Evolutionary conservation across 2,329 filamentous ascomycete genomes (phyloP), one percentile per base, ranked within the genome.

Genomic region (Emericellopsis atlantica): DNA sequence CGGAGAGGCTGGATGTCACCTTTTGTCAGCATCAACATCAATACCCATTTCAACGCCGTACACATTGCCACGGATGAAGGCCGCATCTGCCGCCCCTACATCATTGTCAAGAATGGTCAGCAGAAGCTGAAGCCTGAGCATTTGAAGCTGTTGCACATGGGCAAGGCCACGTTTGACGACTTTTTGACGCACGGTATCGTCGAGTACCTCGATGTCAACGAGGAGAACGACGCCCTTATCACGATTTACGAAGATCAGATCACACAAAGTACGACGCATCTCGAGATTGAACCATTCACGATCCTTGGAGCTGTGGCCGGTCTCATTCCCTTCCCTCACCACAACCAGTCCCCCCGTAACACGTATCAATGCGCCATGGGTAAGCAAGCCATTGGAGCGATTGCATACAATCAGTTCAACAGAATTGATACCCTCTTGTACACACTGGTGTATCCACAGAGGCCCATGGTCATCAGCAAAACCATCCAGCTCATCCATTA

Each of bases 291-390:
- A 57, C 93, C 93, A 0, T 98, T 98, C 56, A 98, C 92, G 2
- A 82, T 98, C 39, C 74, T 98, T 12, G 92, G 92, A 22, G 92
- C 92, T 37, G 92, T 98, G 22, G 92, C 92, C 32, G 92, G 92
- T 35, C 70, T 98, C 32, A 98, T 98, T 57, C 92, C 92, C 5
- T 98, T 96, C 55, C 92, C 92, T 8, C 92, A 98, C 59, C 92
- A 98, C 69, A 98, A 98, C 62, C 92, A 98, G 60, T 98, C 93
- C 14, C 92, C 92, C 9, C 76, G 92, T 72, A 98, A 98, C 58
- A 98, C 92, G 1, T 98, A 98, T 56, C 90, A 96, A 70, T 95
- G 90, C 65, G 92, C 92, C 64, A 98, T 98, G 92, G 92, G 92
- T 75, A 98, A 98, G 66, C 92, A 98, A 83, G 92, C 92, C 32